Base-by-base conservation (phyloP, 2,329 filamentous ascomycete species). In the Talaromyces sp. region DNA sequence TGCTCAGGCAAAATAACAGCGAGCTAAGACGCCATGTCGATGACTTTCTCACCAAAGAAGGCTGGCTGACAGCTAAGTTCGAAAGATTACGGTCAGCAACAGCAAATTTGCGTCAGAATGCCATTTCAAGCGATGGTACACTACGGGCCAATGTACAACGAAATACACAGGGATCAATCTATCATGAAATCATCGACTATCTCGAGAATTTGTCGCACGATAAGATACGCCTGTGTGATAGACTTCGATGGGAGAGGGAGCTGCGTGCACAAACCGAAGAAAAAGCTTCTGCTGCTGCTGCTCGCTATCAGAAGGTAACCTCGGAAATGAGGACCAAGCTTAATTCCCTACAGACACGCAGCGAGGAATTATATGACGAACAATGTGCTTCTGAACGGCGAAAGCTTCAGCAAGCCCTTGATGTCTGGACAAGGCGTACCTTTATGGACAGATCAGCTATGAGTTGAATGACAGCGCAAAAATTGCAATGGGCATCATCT, bases 361-460 rank as follows among this genome's bases (percentile, higher is more conserved):
- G 63, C 0, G 53, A 69, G 1, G n/a, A 22, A 1, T 22, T 72
- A 6, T 58, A 65, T 5, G 69, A 72, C 2, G 68, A 68, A 3
- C 63, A 70, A 4, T 62, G 49, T 5, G 36, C 45, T 1, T 51
- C 36, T 13, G 53, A 27, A 15, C 70, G 71, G 66, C 59, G 19
- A 0, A 25, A 29, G 3, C 61, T 73, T 1, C 64, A 64, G 7
- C 67, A 68, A 8, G 51, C 61, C 0, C 36, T 71, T 11, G 58
- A 66, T 6, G 15, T 29, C 4, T 72, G 71, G 71, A 56, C 63
- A 8, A 67, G 63, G 10, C 51, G 47, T 1, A 63, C 67, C 58
- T 72, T 68, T 34, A 27, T 6, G 40, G 8, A 53, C 8, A 22
- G 11, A 36, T 11, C 38, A n/a, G 31, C 19, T 1, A 7, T 64